Conservation (phyloP, 768 basidiomycete genomes). For the Royoungia palumana region DNA sequence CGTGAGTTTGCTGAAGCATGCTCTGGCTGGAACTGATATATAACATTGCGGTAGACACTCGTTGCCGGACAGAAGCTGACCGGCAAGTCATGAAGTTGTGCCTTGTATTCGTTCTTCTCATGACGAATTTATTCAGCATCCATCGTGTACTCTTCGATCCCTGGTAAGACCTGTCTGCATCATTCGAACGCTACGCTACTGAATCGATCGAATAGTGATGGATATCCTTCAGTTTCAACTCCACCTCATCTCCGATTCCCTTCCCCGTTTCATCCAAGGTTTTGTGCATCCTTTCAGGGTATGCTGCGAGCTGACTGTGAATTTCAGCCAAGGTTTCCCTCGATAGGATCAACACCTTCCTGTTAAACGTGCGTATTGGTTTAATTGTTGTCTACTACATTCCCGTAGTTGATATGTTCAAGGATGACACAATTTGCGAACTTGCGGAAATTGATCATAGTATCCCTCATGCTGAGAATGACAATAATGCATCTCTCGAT, state of each 20-base stretch:
- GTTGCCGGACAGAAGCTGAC: constrained; percentile 6
- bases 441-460: background rate
- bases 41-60: background rate
- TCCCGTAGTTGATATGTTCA: background rate
- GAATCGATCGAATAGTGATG: background rate
- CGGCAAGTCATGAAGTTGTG: constrained; percentile 1
- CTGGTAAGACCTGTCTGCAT: constrained; percentile 1
- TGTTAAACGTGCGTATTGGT: background rate
- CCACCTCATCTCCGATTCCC: background rate
- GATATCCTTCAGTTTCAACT: constrained; percentile 1
- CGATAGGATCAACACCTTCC: constrained; percentile 9
- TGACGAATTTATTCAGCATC: background rate
- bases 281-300: constrained; percentile 8
- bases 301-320: background rate
- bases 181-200: background rate
- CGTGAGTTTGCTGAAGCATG: constrained; percentile 30
- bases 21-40: too few species aligned
- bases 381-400: background rate
- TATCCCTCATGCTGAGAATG: too few species aligned
- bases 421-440: constrained; percentile 4
- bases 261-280: constrained; percentile 9
- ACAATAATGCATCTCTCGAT: background rate
- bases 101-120: background rate
- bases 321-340: constrained; percentile 15
- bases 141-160: constrained; percentile 8